Conservation (phyloP, 2,329 filamentous ascomycete species). For the Xylariaceae sp. region DNA sequence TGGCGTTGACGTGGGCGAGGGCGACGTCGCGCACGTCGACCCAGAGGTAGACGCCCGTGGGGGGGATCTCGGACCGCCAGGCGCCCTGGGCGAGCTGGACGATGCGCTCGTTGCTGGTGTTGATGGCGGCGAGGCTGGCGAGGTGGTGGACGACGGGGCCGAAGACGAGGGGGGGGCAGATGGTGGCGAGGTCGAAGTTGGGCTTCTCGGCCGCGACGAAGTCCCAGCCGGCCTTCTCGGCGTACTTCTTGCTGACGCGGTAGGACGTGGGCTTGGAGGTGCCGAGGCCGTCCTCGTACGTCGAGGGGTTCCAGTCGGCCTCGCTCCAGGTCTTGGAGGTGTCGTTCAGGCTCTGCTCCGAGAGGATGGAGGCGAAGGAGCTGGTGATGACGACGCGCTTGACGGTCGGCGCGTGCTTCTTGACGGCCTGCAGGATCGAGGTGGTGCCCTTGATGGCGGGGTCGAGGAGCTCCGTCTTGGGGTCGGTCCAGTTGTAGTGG, state of each 20-base stretch:
- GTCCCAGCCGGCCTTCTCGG: slow-evolving; percentile 51
- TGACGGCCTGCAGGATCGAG: slow-evolving; percentile 68
- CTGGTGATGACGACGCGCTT: slow-evolving; percentile 65
- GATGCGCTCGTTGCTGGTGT: slow-evolving; percentile 51
- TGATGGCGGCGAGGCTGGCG: slow-evolving; percentile 40
- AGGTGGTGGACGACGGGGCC: slow-evolving; percentile 49
- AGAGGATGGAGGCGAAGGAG: slow-evolving; percentile 50
- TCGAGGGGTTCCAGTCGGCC: slow-evolving; percentile 50
- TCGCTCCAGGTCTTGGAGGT: slow-evolving; percentile 39
- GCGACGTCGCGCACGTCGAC: slow-evolving; percentile 56
- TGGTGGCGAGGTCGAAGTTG: slow-evolving; percentile 46
- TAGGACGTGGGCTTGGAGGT: slow-evolving; percentile 41
- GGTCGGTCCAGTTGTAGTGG: slow-evolving; percentile 48
- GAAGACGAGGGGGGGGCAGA: slow-evolving; percentile 53
- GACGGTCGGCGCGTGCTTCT: slow-evolving; percentile 52
- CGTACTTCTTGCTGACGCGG: slow-evolving; percentile 51
- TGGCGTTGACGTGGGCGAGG: slow-evolving; percentile 46
- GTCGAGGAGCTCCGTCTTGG: slow-evolving; percentile 50
- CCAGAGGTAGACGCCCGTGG: slow-evolving; percentile 41
- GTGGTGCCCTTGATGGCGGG: slow-evolving; percentile 58
- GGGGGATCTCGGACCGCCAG: slow-evolving; percentile 41
- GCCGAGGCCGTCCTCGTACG: slow-evolving; percentile 38
- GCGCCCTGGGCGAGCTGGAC: slow-evolving; percentile 45
- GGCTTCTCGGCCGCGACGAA: slow-evolving; percentile 41
- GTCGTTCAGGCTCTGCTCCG: slow-evolving; percentile 33